Evolutionary conservation across 768 basidiomycete genomes (phyloP).

Genomic region (Suillus paluster): DNA sequence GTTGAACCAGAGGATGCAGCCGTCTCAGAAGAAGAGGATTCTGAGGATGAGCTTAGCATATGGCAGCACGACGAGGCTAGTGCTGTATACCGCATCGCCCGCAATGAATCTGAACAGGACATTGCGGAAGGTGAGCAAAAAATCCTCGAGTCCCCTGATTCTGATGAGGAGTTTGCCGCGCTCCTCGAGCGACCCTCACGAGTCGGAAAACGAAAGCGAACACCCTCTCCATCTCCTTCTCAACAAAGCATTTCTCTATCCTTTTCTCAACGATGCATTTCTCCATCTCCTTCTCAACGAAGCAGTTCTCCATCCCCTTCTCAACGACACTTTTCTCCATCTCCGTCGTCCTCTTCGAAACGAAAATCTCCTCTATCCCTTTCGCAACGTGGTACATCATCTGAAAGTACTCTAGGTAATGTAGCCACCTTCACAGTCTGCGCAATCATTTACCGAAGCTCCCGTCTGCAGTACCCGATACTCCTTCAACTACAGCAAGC

Average conservation of each 20-base stretch:
- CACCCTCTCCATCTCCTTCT: conserved; percentile 18
- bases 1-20: conserved; percentile 6
- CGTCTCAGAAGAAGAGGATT: conserved; percentile 29
- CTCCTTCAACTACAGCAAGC: conserved; percentile 1
- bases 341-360: background rate
- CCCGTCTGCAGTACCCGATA: background rate
- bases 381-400: background rate
- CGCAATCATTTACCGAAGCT: background rate
- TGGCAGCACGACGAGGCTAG: conserved; percentile 50
- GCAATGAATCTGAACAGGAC: conserved; percentile 22
- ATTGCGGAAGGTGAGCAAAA: conserved; percentile 20
- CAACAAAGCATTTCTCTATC: background rate
- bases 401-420: background rate
- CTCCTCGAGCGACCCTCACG: conserved; percentile 23
- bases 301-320: background rate
- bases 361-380: background rate
- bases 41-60: conserved; percentile 53
- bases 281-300: background rate
- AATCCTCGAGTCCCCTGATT: conserved; percentile 29
- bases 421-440: background rate
- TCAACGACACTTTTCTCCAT: too few relatives aligned
- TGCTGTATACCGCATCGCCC: conserved; percentile 36
- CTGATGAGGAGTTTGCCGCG: conserved; percentile 33
- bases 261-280: background rate
- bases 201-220: conserved; percentile 29